These are phyloP conservation scores for Elsinoe fawcettii DNA, from an alignment of 2,329 filamentous ascomycete genomes.

Conservation along the genomic window DNA sequence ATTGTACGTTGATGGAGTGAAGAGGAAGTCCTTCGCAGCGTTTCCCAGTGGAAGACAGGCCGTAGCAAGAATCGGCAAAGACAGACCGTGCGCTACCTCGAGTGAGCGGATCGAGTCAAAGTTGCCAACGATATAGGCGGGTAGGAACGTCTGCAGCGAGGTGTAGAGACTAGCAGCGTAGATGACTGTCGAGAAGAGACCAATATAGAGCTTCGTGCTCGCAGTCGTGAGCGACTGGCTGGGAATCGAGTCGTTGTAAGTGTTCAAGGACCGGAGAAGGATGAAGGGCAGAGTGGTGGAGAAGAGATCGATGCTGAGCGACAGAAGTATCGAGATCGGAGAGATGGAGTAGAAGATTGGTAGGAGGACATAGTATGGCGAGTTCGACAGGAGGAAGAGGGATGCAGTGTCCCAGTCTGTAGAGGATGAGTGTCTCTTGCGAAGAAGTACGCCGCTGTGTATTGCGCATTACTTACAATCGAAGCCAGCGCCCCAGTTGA, in stretches of 20 bases:
- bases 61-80: slow-evolving; percentile 40
- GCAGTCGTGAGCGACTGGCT: slow-evolving; percentile 52
- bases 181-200: slow-evolving; percentile 60
- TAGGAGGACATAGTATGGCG: slow-evolving; percentile 69
- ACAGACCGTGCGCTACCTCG: slow-evolving; percentile 57
- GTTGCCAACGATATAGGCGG: slow-evolving; percentile 62
- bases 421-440: not conserved
- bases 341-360: slow-evolving; percentile 68
- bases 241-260: slow-evolving; percentile 44
- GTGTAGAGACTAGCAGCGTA: slow-evolving; percentile 67
- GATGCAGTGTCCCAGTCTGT: slow-evolving; percentile 38
- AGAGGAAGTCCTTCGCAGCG: slow-evolving; percentile 69
- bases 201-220: slow-evolving; percentile 53
- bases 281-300: slow-evolving; percentile 66
- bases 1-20: slow-evolving; percentile 55
- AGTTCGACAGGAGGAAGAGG: slow-evolving; percentile 57
- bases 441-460: not conserved
- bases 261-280: slow-evolving; percentile 61
- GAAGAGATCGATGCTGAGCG: slow-evolving; percentile 59
- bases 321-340: slow-evolving; percentile 51
- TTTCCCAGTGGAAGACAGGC: slow-evolving; percentile 61
- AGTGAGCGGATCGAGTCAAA: slow-evolving; percentile 67
- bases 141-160: slow-evolving; percentile 63
- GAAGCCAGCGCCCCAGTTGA: slow-evolving; percentile 67
- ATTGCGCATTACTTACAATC: slow-evolving; percentile 50